Conservation (phyloP, 306 rosid species). For the Corylus americana region DNA sequence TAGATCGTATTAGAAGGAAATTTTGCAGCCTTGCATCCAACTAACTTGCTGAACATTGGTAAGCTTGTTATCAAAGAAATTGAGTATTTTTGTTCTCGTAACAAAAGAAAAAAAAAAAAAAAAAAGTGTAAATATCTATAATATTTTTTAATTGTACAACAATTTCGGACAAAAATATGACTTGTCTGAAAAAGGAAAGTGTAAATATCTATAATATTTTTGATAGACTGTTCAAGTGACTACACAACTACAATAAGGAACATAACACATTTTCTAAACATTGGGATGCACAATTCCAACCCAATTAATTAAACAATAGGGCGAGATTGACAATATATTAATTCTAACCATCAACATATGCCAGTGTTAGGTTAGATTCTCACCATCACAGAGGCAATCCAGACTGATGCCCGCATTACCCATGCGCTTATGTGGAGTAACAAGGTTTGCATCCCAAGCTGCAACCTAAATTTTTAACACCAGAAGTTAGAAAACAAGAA, state of each 20-base stretch:
- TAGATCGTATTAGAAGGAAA: constrained; percentile 14
- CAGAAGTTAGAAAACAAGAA: constrained; percentile 32
- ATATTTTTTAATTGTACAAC: neutral
- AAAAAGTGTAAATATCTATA: neutral
- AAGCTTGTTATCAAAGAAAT: constrained; percentile 1
- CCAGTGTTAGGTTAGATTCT: constrained; percentile 27
- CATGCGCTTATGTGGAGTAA: constrained; percentile 97
- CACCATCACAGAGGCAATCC: constrained; percentile 86
- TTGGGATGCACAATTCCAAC: constrained; percentile 23
- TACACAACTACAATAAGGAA: constrained; percentile 17
- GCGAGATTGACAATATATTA: constrained; percentile 20
- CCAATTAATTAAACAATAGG: neutral
- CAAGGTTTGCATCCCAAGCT: constrained; percentile 99
- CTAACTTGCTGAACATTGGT: constrained; percentile 12
- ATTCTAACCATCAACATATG: constrained; percentile 20
- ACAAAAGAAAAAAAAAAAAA: neutral
- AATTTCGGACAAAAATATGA: no score
- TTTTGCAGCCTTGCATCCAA: constrained; percentile 17
- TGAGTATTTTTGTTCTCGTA: neutral
- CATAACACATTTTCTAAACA: neutral
- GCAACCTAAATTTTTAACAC: constrained; percentile 61
- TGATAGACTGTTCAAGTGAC: neutral
- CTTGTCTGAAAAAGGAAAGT: neutral
- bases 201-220: neutral
- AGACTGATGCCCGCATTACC: constrained; percentile 77